Evolutionary conservation across 1,284 basidiomycete genomes (phyloP).

Genomic region (Marasmius sp.): DNA sequence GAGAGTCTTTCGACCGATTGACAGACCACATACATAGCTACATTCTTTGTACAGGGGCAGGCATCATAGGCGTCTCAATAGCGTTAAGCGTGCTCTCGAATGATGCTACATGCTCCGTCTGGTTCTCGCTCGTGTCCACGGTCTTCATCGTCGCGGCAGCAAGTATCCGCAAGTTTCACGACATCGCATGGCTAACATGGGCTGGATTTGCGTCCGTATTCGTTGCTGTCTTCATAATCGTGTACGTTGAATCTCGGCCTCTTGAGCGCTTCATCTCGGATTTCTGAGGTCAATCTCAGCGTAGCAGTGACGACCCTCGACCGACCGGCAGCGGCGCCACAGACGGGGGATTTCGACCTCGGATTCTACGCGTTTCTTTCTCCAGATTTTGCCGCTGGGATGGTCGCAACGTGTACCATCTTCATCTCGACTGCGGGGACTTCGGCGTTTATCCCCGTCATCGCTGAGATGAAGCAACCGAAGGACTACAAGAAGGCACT

Average conservation of each 20-base stretch:
- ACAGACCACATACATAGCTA: background rate
- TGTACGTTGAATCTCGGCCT: background rate
- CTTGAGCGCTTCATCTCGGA: background rate
- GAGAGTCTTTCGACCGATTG: background rate
- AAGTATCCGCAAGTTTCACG: background rate
- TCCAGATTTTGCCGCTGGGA: background rate
- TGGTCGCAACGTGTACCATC: background rate
- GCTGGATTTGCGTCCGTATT: background rate
- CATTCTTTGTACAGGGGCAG: background rate
- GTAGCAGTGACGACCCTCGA: background rate
- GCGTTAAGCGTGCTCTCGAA: background rate
- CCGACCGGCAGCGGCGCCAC: background rate
- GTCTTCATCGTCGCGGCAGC: background rate
- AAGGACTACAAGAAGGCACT: background rate
- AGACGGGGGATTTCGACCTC: background rate
- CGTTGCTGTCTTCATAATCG: background rate
- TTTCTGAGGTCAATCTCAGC: background rate
- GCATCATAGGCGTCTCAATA: background rate
- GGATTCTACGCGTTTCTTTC: background rate
- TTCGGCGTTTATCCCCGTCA: background rate
- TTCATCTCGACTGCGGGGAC: background rate
- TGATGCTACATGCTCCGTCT: background rate
- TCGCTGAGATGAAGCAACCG: background rate
- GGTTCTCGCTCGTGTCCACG: slow-evolving; percentile 1
- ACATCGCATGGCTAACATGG: background rate